These are phyloP conservation scores for Leucosporidium creatinivorum DNA, from an alignment of 768 basidiomycete species.

Conservation along the genomic window DNA sequence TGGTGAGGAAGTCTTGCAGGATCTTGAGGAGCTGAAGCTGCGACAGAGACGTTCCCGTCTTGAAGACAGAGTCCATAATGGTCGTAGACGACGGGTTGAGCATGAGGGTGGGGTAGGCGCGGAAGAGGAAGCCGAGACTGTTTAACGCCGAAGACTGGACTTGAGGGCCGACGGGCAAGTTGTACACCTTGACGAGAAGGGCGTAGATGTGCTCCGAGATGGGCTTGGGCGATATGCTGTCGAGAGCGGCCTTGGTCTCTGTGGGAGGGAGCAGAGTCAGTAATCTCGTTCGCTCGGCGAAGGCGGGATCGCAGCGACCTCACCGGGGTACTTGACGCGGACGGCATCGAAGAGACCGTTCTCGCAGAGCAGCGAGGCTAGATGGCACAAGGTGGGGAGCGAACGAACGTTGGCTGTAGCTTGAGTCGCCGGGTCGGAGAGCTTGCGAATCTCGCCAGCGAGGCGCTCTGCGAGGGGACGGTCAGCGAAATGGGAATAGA, in stretches of 20 bases:
- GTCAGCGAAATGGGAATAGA: background rate
- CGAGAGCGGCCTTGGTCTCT: constrained; percentile 6
- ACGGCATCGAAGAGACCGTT: constrained; percentile 80
- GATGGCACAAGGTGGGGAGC: constrained; percentile 60
- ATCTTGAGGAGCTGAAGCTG: constrained; percentile 71
- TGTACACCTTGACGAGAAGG: constrained; percentile 62
- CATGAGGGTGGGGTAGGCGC: constrained; percentile 86
- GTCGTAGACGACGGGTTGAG: constrained; percentile 65
- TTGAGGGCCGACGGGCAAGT: constrained; percentile 54
- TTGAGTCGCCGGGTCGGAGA: constrained; percentile 32
- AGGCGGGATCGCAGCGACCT: background rate
- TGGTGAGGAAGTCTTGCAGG: constrained; percentile 75
- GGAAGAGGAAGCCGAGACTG: constrained; percentile 86
- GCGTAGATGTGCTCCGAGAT: constrained; percentile 78
- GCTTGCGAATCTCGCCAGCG: constrained; percentile 54
- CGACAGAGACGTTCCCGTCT: constrained; percentile 61
- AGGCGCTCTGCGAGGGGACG: constrained; percentile 41
- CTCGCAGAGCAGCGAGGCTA: constrained; percentile 76
- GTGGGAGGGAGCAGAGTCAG: background rate
- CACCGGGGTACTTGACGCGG: constrained; percentile 40
- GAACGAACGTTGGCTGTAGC: constrained; percentile 29
- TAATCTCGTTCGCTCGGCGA: no score
- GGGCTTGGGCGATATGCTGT: constrained; percentile 49
- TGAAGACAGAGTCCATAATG: constrained; percentile 86
- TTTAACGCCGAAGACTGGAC: constrained; percentile 69